Base-by-base conservation (phyloP, 2,329 filamentous ascomycete genomes). In the Fusarium pilosicola region DNA sequence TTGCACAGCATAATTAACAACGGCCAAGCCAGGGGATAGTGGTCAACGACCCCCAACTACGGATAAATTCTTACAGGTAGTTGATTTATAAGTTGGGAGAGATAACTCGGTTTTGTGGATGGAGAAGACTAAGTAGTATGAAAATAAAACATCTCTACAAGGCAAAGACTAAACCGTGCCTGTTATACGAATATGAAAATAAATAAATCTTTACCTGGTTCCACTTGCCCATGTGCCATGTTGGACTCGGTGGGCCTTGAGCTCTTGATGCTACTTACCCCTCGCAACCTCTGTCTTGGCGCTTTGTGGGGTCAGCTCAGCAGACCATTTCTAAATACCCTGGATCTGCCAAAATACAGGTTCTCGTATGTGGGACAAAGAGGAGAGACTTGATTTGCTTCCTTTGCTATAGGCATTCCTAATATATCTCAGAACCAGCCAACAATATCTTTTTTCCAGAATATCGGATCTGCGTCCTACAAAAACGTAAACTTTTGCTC, bases 31-130 rank as follows among this genome's bases (percentile, higher is more conserved):
- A 34, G 32, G 32, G 32, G 32, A 15, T 34, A 14, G 32, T 34
- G 7, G 14, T 34, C 14, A 15, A 15, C 7, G 14, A 15, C 13
- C 32, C 14, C 32, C 6, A 34, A 34, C 32, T 34, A 34, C 14
- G 14, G 3, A 34, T 8, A 34, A 34, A 34, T 34, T 34, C 14
- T 15, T 34, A 15, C 32, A 0, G 0, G 14, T 8, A 34, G 32
- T 15, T 34, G 3, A 3, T 15, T 15, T 1, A 15, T 1, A 6
- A 0, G 32, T 34, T 34, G 14, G 32, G 14, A 30, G 14, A 12
- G 5, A 30, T 3, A 17, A 8, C 4, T n/a, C 14, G 3, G 2
- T 15, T 3, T 7, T 15, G 1, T 34, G 14, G 1, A 34, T 34
- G 14, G 32, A 7, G 6, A 34, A 34, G 14, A 34, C 32, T 15